Evolutionary conservation across 768 basidiomycete genomes (phyloP).

Genomic region (Suillus plorans): DNA sequence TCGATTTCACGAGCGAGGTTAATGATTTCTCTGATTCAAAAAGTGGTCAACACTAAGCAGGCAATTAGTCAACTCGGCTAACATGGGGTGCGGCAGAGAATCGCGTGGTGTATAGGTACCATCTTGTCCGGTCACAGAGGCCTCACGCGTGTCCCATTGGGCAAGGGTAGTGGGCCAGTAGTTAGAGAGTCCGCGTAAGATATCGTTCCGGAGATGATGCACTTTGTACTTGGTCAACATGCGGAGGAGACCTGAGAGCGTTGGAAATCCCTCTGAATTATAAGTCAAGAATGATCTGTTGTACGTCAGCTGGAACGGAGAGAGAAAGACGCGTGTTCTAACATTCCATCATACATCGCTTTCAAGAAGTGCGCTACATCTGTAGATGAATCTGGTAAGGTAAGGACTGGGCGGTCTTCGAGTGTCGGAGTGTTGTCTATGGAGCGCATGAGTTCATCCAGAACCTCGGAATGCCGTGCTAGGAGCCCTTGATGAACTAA

Average conservation of each 20-base stretch:
- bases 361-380: conserved; percentile 60
- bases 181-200: conserved; percentile 49
- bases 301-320: conserved; percentile 16
- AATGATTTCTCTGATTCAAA: conserved; percentile 53
- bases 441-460: conserved; percentile 41
- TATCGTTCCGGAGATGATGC: conserved; percentile 53
- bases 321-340: conserved; percentile 26
- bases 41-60: conserved; percentile 10
- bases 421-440: conserved; percentile 30
- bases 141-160: conserved; percentile 69
- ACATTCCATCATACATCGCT: conserved; percentile 74
- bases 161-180: conserved; percentile 63
- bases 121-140: conserved; percentile 45
- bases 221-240: conserved; percentile 67
- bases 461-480: conserved; percentile 57
- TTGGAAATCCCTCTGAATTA: conserved; percentile 50
- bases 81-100: conserved; percentile 69
- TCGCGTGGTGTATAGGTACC: conserved; percentile 59
- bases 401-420: conserved; percentile 58
- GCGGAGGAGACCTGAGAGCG: conserved; percentile 56
- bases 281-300: conserved; percentile 47
- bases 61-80: conserved; percentile 25
- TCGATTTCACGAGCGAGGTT: conserved; percentile 60
- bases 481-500: conserved; percentile 68
- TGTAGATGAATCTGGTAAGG: conserved; percentile 52